phyloP scores from a whole-genome alignment of 306 rosid species.

The Elaeagnus macrophylla region DNA sequence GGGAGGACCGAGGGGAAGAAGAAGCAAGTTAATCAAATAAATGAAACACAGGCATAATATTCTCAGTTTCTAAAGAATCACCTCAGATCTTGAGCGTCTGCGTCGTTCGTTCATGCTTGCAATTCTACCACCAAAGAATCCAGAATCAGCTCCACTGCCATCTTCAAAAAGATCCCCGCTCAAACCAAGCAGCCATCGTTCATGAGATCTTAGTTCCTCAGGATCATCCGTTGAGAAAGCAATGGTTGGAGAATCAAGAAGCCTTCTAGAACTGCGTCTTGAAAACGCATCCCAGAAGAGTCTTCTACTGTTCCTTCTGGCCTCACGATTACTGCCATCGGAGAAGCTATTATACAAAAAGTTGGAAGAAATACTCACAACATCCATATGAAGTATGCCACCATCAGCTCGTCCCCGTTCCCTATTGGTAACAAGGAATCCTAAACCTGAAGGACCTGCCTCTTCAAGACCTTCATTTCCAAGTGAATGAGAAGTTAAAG shows the following conservation, averaged over 20 bases:
- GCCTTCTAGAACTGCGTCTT: constrained; percentile 73
- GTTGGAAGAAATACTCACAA: constrained; percentile 73
- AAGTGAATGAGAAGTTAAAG: constrained; percentile 33
- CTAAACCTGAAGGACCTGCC: constrained; percentile 57
- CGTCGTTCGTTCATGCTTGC: constrained; percentile 53
- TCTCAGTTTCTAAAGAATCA: constrained; percentile 15
- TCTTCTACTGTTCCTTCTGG: constrained; percentile 79
- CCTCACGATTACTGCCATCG: constrained; percentile 43
- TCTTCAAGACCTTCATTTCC: constrained; percentile 50
- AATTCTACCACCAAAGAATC: constrained; percentile 51
- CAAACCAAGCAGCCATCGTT: constrained; percentile 88
- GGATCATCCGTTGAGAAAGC: constrained; percentile 54
- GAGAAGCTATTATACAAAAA: constrained; percentile 41
- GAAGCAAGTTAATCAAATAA: background rate
- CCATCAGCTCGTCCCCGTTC: constrained; percentile 55
- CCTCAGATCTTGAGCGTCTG: constrained; percentile 82
- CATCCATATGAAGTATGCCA: constrained; percentile 63
- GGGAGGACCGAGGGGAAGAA: too few relatives aligned
- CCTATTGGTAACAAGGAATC: constrained; percentile 63
- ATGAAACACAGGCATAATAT: background rate
- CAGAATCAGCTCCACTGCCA: constrained; percentile 43
- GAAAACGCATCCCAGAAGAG: constrained; percentile 88
- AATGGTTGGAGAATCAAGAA: constrained; percentile 63
- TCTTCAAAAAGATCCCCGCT: constrained; percentile 61
- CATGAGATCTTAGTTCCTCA: constrained; percentile 60